phyloP scores from a whole-genome alignment of 768 basidiomycete species.

The Pleurotus citrinopileatus region DNA sequence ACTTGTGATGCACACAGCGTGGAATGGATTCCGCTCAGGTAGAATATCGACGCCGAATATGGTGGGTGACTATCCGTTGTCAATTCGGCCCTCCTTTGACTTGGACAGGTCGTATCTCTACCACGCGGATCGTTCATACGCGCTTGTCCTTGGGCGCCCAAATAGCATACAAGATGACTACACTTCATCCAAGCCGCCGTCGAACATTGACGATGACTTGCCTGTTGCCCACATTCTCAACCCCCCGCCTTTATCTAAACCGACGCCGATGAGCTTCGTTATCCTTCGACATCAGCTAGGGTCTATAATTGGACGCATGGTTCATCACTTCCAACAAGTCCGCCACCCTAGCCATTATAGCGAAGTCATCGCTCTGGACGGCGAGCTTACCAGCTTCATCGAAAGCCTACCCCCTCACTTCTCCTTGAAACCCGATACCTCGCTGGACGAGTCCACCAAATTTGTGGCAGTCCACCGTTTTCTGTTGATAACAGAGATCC shows the following conservation, averaged over 20 bases:
- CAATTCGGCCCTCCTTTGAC: slow-evolving; percentile 8
- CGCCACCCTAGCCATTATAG: slow-evolving; percentile 75
- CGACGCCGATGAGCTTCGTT: slow-evolving; percentile 85
- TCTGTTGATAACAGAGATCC: slow-evolving; percentile 84
- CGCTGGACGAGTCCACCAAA: slow-evolving; percentile 61
- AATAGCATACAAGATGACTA: slow-evolving; percentile 88
- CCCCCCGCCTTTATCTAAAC: slow-evolving; percentile 58
- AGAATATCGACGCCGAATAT: slow-evolving; percentile 88
- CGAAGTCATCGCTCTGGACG: slow-evolving; percentile 80
- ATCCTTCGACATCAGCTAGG: slow-evolving; percentile 84
- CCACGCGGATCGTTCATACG: slow-evolving; percentile 92
- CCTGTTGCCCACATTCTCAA: slow-evolving; percentile 41
- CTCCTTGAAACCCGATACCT: slow-evolving; percentile 70
- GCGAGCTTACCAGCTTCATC: slow-evolving; percentile 78
- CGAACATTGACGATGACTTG: slow-evolving; percentile 67
- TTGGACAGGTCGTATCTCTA: slow-evolving; percentile 77
- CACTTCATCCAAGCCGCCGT: slow-evolving; percentile 75
- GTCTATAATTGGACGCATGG: slow-evolving; percentile 83
- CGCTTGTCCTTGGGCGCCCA: slow-evolving; percentile 87
- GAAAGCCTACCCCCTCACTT: slow-evolving; percentile 77
- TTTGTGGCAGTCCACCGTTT: slow-evolving; percentile 85
- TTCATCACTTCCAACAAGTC: slow-evolving; percentile 91
- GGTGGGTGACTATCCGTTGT: slow-evolving; percentile 41
- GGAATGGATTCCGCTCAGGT: slow-evolving; percentile 72
- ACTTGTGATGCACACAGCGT: slow-evolving; percentile 29